phyloP scores from a whole-genome alignment of 176 grass and related monocot species.

The Oryza officinalis region DNA sequence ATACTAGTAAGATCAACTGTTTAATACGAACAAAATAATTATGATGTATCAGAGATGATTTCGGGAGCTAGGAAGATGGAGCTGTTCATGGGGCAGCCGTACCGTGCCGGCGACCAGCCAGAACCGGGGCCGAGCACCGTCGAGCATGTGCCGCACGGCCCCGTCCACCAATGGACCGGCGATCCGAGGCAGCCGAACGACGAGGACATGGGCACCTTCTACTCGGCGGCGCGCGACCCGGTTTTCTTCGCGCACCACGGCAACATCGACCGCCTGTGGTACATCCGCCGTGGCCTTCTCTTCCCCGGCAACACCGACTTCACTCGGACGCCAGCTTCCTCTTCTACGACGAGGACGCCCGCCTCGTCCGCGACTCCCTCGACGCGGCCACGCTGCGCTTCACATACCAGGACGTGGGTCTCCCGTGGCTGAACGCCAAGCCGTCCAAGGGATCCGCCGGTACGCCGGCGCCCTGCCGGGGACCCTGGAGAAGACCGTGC shows the following conservation, averaged over 20 bases:
- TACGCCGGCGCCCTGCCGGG: slow-evolving; percentile 29
- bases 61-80: slow-evolving; percentile 43
- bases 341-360: slow-evolving; percentile 88
- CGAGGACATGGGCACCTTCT: slow-evolving; percentile 85
- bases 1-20: background rate
- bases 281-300: slow-evolving; percentile 49
- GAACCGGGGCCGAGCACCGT: slow-evolving; percentile 40
- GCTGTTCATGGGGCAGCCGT: slow-evolving; percentile 63
- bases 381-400: slow-evolving; percentile 42
- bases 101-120: slow-evolving; percentile 56
- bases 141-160: slow-evolving; percentile 47
- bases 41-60: slow-evolving; percentile 48
- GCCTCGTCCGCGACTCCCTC: slow-evolving; percentile 61
- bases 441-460: background rate
- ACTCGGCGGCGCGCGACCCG: slow-evolving; percentile 55
- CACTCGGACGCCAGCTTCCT: slow-evolving; percentile 55
- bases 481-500: slow-evolving; percentile 26
- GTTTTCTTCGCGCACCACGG: slow-evolving; percentile 76
- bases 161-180: slow-evolving; percentile 46
- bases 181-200: slow-evolving; percentile 27
- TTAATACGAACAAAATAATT: background rate
- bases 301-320: slow-evolving; percentile 42
- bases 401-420: slow-evolving; percentile 58
- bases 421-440: slow-evolving; percentile 52
- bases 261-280: slow-evolving; percentile 72